Conservation (phyloP, 2,329 filamentous ascomycete species). For the Aspergillus fijiensis region DNA sequence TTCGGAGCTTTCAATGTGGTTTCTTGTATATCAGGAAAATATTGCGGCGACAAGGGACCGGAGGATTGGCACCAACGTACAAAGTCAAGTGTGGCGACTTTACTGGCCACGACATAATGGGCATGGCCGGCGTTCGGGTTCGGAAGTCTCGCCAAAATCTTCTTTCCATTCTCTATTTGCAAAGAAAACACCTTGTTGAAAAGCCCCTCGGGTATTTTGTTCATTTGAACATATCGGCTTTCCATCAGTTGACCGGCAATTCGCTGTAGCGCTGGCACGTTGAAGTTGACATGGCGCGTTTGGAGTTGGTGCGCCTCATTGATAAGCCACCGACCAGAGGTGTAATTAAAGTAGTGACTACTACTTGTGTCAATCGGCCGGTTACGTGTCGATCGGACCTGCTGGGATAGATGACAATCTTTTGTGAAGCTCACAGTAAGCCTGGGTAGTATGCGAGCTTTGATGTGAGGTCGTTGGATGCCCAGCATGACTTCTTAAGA, state of each 20-base stretch:
- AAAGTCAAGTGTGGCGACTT: conserved; percentile 27
- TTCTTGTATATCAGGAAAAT: background rate
- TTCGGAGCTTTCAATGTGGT: conserved; percentile 13
- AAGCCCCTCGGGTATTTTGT: conserved; percentile 28
- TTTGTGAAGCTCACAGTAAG: background rate
- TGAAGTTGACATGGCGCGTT: conserved; percentile 33
- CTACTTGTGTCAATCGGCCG: background rate
- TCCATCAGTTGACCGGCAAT: conserved; percentile 27
- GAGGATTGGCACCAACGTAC: conserved; percentile 9
- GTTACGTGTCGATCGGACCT: background rate
- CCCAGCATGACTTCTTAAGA: background rate
- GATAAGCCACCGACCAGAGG: conserved; percentile 35
- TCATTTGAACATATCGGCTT: conserved; percentile 30
- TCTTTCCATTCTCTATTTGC: conserved; percentile 16
- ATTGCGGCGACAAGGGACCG: background rate
- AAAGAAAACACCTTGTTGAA: conserved; percentile 30
- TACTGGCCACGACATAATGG: conserved; percentile 17
- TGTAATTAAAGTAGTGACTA: conserved; percentile 25
- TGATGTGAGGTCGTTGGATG: background rate
- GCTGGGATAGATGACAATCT: background rate
- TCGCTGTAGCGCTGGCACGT: conserved; percentile 32
- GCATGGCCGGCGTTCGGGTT: conserved; percentile 20
- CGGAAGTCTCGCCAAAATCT: conserved; percentile 20
- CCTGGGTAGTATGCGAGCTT: background rate
- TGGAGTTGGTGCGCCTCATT: conserved; percentile 33